A percentile compares a stretch with the other conserved stretches of the same genome.
phyloP scores from a whole-genome alignment of 2,329 filamentous ascomycete species.

The Talaromyces atroroseus region DNA sequence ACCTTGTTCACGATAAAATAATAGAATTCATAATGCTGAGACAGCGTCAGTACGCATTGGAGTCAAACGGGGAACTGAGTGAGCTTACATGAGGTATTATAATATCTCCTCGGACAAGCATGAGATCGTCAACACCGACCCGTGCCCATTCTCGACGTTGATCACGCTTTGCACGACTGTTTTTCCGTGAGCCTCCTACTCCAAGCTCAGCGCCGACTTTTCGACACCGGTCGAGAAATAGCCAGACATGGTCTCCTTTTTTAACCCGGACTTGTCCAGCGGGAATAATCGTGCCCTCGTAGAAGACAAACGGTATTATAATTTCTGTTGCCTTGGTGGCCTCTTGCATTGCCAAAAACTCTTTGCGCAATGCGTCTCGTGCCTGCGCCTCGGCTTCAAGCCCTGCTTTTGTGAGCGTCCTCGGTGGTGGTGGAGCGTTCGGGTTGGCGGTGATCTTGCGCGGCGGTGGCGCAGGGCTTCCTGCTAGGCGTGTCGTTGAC shows the following conservation, averaged over 20 bases:
- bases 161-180: conserved; percentile 46
- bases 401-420: conserved; percentile 68
- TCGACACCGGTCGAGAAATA: conserved; percentile 84
- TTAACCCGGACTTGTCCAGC: conserved; percentile 79
- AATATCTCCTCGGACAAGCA: conserved; percentile 83
- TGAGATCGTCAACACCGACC: conserved; percentile 89
- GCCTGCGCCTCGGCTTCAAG: conserved; percentile 74
- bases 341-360: conserved; percentile 79
- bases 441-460: conserved; percentile 41
- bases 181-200: conserved; percentile 57
- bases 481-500: conserved; percentile 31
- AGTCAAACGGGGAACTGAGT: not conserved
- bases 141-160: conserved; percentile 80
- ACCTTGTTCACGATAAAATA: conserved; percentile 81
- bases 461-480: conserved; percentile 22
- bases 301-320: conserved; percentile 90
- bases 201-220: conserved; percentile 83
- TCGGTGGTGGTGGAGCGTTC: conserved; percentile 54
- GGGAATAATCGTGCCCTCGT: conserved; percentile 85
- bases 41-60: conserved; percentile 8
- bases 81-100: conserved; percentile 83
- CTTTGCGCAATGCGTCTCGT: conserved; percentile 66
- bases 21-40: conserved; percentile 92
- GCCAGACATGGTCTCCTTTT: conserved; percentile 89
- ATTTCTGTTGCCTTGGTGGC: conserved; percentile 85